Percentiles rank a stretch among this genome's conserved stretches.
Evolutionary conservation across 176 grass and related monocot species (phyloP).

Genomic region (Chloris gayana): DNA sequence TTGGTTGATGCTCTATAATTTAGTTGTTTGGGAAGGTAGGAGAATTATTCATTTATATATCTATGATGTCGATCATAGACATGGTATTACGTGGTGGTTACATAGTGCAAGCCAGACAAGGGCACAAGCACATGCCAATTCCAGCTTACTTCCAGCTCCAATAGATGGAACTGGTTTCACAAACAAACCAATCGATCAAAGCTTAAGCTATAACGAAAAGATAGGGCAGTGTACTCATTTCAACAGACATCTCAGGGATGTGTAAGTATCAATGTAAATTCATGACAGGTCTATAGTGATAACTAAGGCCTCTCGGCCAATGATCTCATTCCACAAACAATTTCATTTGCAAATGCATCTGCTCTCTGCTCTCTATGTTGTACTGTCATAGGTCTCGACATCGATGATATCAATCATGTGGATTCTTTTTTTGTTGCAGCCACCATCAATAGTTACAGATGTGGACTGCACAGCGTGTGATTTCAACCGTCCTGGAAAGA

Average conservation of each 20-base stretch:
- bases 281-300: slow-evolving; percentile 7
- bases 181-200: slow-evolving; percentile 15
- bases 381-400: background rate
- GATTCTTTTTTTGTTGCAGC: slow-evolving; percentile 55
- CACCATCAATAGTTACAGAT: slow-evolving; percentile 95
- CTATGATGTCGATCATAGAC: slow-evolving; percentile 3
- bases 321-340: slow-evolving; percentile 12
- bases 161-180: slow-evolving; percentile 12
- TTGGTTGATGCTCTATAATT: slow-evolving; percentile 17
- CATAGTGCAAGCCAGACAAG: background rate
- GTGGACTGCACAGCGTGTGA: slow-evolving; percentile 96
- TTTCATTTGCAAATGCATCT: slow-evolving; percentile 10
- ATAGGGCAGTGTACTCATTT: background rate
- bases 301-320: slow-evolving; percentile 1
- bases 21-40: slow-evolving; percentile 25
- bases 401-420: slow-evolving; percentile 27
- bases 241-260: background rate
- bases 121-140: slow-evolving; percentile 5
- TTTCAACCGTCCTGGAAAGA: slow-evolving; percentile 98
- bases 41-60: slow-evolving; percentile 8
- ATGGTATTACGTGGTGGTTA: background rate
- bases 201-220: slow-evolving; percentile 17
- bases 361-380: slow-evolving; percentile 16
- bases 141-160: background rate
- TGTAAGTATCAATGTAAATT: slow-evolving; percentile 30